Evolutionary conservation across 352 stramenopile species (phyloP), one percentile per base, ranked within the genome.

Genomic region (Thalassiosira mediterranea): DNA sequence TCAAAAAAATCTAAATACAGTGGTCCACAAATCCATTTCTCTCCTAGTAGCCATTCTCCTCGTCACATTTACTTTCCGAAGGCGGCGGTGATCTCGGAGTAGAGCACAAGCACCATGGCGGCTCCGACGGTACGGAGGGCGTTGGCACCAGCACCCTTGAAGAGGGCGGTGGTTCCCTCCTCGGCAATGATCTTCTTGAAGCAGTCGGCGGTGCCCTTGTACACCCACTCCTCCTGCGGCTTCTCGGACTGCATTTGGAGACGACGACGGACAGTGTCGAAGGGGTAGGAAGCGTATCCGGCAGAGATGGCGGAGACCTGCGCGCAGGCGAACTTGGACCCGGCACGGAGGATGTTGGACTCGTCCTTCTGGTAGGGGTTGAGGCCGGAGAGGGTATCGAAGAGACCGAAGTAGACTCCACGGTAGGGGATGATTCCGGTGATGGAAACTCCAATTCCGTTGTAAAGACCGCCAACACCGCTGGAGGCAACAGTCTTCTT

Each of bases 81-180:
- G 59, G 83, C 70, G 31, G 80, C 93, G 93, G 98, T 99, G 91
- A 99, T 98, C 90, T 99, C 96, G 74, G 98, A 97, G 93, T 99
- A 99, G 74, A 99, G 87, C 47, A 99, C 97, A 89, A 99, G 94
- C 66, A 99, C 96, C 61, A 99, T 92, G 59, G 97, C 96, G 88
- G 96, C 96, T 81, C 97, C 97, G 79, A 98, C 97, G 73, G 96
- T 98, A 97, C 97, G 96, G 83, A 99, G 96, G 72, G 97, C 89
- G 89, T 99, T 99, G 71, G 97, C 98, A 76, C 95, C 96, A 60
- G 97, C 97, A 81, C 97, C 97, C 95, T 99, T 99, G 94, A 99
- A 99, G 83, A 99, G 97, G 58, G 96, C 97, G 51, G 87, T 73
- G 40, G 82, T 70, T 80, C 97, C 97, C 91, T 99, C 97, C 57